Base-by-base conservation (phyloP, 371 early-diverging fungal genomes). In the Mortierella sp. region DNA sequence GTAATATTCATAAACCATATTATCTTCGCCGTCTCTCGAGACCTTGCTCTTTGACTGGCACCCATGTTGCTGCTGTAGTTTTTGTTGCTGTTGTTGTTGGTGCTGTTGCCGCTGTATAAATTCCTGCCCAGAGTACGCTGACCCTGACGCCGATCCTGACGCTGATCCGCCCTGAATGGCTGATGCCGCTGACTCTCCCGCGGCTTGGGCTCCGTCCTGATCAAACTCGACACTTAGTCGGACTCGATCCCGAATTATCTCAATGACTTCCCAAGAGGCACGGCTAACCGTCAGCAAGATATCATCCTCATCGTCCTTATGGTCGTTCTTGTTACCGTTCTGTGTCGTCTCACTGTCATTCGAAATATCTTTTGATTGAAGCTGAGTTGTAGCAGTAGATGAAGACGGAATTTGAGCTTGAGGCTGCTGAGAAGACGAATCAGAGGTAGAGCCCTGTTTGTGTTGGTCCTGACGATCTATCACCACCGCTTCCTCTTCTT, bases 21-120 rank as follows among this genome's bases (percentile, higher is more conserved):
- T 60, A 41, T 68, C 68, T 12, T 75, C 75, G 2, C 69, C 75
- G 23, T 75, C 75, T 15, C 64, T 39, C 21, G 72, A 66, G 21
- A 61, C 48, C 41, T 62, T 72, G 53, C 54, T 19, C 44, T 32
- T 60, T 21, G n/a, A n/a, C n/a, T n/a, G n/a, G n/a, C n/a, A n/a
- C n/a, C n/a, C n/a, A n/a, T n/a, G n/a, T n/a, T n/a, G n/a, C n/a
- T n/a, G n/a, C n/a, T n/a, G n/a, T n/a, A n/a, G n/a, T n/a, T n/a
- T n/a, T n/a, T n/a, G n/a, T n/a, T n/a, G n/a, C n/a, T n/a, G n/a
- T n/a, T n/a, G n/a, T n/a, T n/a, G n/a, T n/a, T n/a, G n/a, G n/a
- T n/a, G n/a, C n/a, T n/a, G n/a, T n/a, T n/a, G n/a, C n/a, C n/a
- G n/a, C n/a, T n/a, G n/a, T n/a, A n/a, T n/a, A n/a, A n/a, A n/a